phyloP scores from a whole-genome alignment of 176 grass and related monocot genomes.

The Raddia distichophylla region DNA sequence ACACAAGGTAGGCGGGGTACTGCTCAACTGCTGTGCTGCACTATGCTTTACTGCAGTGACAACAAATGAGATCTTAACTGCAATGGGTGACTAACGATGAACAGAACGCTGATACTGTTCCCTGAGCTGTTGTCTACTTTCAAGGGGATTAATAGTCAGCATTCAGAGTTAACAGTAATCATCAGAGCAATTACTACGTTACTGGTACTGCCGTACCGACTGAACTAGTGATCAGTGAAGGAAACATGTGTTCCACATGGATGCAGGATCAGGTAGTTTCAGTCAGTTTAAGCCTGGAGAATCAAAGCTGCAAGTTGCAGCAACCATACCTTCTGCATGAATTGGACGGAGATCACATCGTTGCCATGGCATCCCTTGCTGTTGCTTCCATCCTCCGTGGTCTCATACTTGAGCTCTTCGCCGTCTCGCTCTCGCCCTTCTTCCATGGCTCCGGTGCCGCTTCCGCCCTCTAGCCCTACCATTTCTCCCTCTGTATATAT shows the following conservation, averaged over 20 bases:
- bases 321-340: slow-evolving; percentile 51
- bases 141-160: background rate
- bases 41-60: background rate
- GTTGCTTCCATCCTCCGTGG: slow-evolving; percentile 16
- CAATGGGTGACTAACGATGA: background rate
- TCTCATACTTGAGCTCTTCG: background rate
- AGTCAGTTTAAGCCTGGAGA: background rate
- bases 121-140: background rate
- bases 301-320: background rate
- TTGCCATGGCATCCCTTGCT: slow-evolving; percentile 7
- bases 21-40: background rate
- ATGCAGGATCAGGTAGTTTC: background rate
- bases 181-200: background rate
- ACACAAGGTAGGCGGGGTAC: background rate
- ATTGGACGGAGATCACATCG: slow-evolving; percentile 45
- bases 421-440: slow-evolving; percentile 30
- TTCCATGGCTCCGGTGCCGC: slow-evolving; percentile 30
- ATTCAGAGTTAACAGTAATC: background rate
- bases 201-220: background rate
- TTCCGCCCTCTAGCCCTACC: background rate
- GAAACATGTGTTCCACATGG: background rate
- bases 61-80: background rate
- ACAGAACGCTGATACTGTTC: background rate
- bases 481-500: background rate
- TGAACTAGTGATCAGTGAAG: background rate